These are phyloP conservation scores for Venturia effusa DNA, from an alignment of 2,329 filamentous ascomycete species.

Conservation along the genomic window DNA sequence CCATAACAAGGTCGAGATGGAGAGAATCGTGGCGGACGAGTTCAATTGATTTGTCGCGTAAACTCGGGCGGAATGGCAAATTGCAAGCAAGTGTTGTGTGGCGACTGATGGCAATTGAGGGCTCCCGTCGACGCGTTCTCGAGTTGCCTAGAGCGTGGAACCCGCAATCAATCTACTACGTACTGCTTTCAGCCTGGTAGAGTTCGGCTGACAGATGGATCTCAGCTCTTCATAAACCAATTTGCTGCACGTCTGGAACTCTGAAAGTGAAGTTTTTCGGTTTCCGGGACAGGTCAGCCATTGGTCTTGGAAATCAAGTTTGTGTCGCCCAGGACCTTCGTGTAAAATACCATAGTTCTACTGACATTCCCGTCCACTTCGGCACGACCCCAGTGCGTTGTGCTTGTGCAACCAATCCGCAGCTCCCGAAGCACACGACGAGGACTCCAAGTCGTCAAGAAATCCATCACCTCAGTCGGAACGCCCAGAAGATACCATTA, in stretches of 20 bases:
- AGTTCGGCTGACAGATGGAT: background rate
- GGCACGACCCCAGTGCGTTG: background rate
- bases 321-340: background rate
- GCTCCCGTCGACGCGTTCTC: background rate
- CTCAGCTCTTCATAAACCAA: background rate
- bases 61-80: background rate
- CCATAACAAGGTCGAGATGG: constrained; percentile 21
- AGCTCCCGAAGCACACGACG: background rate
- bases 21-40: background rate
- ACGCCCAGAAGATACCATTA: background rate
- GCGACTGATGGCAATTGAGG: background rate
- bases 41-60: background rate
- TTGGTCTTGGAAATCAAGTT: background rate
- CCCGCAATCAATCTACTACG: background rate
- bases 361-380: background rate
- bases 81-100: background rate
- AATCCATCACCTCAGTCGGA: background rate
- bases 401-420: background rate
- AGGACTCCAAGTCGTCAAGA: background rate
- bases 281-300: background rate
- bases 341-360: no score
- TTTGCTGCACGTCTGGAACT: background rate
- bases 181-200: constrained; percentile 1
- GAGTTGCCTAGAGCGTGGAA: background rate
- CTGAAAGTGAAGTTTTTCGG: background rate